Conservation (phyloP, 192 early-diverging fungal species). For the Gigaspora rosea region DNA sequence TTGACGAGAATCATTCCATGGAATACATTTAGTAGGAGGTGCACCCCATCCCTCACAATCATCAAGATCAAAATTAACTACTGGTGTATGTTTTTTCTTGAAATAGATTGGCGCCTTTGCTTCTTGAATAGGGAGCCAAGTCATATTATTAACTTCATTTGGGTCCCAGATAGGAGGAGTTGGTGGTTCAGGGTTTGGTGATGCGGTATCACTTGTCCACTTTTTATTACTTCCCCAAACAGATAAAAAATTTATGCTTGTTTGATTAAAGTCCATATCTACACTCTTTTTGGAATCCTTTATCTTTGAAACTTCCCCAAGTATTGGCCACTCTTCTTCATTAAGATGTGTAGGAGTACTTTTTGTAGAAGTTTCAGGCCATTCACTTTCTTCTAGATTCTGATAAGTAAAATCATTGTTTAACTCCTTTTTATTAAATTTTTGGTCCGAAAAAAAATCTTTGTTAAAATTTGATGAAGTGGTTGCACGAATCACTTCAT, state of each 20-base stretch:
- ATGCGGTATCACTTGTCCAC: not conserved
- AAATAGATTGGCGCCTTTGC: constrained; percentile 24
- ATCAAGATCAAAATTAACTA: not conserved
- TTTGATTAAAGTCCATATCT: constrained; percentile 7
- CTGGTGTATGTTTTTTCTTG: not conserved
- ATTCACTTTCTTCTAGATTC: no score
- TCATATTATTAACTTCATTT: not conserved
- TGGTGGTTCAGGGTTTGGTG: not conserved
- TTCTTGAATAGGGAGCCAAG: not conserved
- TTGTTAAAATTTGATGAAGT: no score
- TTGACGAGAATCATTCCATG: constrained; percentile 36
- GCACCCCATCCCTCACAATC: constrained; percentile 37
- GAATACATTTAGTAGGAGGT: constrained; percentile 21
- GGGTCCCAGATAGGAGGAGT: constrained; percentile 11
- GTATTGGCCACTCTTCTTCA: no score
- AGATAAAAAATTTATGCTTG: constrained; percentile 9
- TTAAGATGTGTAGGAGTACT: no score
- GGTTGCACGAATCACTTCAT: not conserved
- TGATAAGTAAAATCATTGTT: no score
- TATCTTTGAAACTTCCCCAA: no score
- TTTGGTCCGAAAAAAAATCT: no score
- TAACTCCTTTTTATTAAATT: no score
- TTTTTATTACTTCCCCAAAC: constrained; percentile 22
- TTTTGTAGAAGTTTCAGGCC: no score
- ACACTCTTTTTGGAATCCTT: no score